These are phyloP conservation scores for Boletellus dicymbophilus DNA, from an alignment of 1,284 basidiomycete species.

Conservation along the genomic window DNA sequence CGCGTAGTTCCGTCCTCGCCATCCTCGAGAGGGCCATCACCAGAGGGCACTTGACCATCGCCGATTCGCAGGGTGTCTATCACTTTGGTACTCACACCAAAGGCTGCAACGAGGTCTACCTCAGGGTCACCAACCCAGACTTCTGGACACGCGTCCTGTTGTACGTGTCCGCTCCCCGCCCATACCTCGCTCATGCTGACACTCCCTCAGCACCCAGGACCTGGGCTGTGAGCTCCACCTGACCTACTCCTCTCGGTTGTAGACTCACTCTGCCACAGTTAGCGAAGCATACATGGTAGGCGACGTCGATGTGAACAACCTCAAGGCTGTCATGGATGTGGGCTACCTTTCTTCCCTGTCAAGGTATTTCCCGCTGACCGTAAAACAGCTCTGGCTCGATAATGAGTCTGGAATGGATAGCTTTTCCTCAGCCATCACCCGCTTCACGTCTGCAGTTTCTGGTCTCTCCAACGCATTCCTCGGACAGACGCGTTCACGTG, in stretches of 20 bases:
- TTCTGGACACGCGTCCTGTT: slow-evolving; percentile 82
- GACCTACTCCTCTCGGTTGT: slow-evolving; percentile 11
- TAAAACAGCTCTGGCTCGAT: slow-evolving; percentile 74
- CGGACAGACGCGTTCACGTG: slow-evolving; percentile 77
- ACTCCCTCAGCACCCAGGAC: slow-evolving; percentile 56
- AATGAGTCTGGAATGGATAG: slow-evolving; percentile 74
- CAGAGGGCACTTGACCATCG: slow-evolving; percentile 61
- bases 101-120: slow-evolving; percentile 57
- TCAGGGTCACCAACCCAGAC: slow-evolving; percentile 67
- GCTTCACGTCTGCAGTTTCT: slow-evolving; percentile 68
- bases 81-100: slow-evolving; percentile 57
- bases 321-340: slow-evolving; percentile 80
- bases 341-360: slow-evolving; percentile 30
- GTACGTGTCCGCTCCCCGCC: slow-evolving; percentile 40
- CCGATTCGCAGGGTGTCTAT: slow-evolving; percentile 57
- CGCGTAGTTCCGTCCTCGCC: slow-evolving; percentile 62
- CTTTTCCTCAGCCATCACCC: slow-evolving; percentile 65
- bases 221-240: slow-evolving; percentile 60
- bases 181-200: slow-evolving; percentile 15
- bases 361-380: slow-evolving; percentile 15
- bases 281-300: slow-evolving; percentile 90
- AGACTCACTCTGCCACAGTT: slow-evolving; percentile 47
- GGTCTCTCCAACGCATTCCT: slow-evolving; percentile 78
- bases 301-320: slow-evolving; percentile 72
- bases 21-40: slow-evolving; percentile 60